phyloP scores from a whole-genome alignment of 73 alveolate genomes.

The Paraurostyla sp. region DNA sequence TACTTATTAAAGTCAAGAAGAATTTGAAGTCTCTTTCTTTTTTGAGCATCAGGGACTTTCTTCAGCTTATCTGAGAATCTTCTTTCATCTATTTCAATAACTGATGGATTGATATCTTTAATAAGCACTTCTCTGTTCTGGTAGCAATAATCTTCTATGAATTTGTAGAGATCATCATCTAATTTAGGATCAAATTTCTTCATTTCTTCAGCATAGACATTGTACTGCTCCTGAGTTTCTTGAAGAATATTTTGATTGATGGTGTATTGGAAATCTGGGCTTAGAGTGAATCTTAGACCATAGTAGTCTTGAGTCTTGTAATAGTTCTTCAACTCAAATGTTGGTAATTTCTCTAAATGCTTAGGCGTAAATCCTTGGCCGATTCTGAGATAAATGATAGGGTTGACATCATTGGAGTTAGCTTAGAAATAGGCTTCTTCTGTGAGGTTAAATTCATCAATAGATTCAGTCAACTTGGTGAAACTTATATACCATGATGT shows the following conservation, averaged over 20 bases:
- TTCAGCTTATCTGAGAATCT: constrained; percentile 55
- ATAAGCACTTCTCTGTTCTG: constrained; percentile 40
- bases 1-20: constrained; percentile 53
- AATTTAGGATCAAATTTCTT: constrained; percentile 53
- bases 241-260: constrained; percentile 33
- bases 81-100: constrained; percentile 53
- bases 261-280: constrained; percentile 63
- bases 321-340: constrained; percentile 38
- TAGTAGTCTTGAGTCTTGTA: constrained; percentile 27
- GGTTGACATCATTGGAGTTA: constrained; percentile 54
- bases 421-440: constrained; percentile 51
- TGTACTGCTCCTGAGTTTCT: constrained; percentile 53
- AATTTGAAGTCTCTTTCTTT: constrained; percentile 37
- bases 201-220: constrained; percentile 43
- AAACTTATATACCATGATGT: constrained; percentile 43
- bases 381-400: constrained; percentile 38
- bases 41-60: constrained; percentile 38
- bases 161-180: constrained; percentile 55
- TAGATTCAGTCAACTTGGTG: constrained; percentile 50
- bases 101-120: constrained; percentile 49
- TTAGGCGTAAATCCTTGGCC: constrained; percentile 36
- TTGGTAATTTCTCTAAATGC: constrained; percentile 44
- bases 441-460: constrained; percentile 35
- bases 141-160: constrained; percentile 58
- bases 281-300: constrained; percentile 46